Evolutionary conservation across 2,329 filamentous ascomycete species (phyloP).

Genomic region (Bimuria novae-zelandiae): DNA sequence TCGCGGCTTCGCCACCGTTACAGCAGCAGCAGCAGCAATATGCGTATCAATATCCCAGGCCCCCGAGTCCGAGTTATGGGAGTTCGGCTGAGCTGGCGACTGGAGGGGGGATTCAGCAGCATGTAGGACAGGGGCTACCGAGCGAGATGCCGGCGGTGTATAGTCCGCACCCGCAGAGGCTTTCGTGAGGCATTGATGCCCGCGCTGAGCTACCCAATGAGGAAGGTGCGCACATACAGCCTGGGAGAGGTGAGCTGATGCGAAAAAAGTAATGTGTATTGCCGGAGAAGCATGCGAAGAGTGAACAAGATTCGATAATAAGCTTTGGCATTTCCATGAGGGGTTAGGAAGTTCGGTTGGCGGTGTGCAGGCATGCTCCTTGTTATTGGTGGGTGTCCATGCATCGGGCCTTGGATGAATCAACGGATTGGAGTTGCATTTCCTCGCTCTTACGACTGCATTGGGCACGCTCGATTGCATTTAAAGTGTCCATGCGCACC

Average conservation of each 20-base stretch:
- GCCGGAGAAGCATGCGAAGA: too few species aligned
- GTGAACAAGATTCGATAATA: neutral
- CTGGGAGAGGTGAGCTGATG: neutral
- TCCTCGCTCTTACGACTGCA: neutral
- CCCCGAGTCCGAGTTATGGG: neutral
- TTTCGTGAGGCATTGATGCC: neutral
- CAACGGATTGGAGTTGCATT: too few species aligned
- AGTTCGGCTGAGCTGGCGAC: neutral
- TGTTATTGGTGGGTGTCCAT: neutral
- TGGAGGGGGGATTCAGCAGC: neutral
- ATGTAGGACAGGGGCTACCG: neutral
- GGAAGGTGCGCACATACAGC: neutral
- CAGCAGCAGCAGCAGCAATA: neutral
- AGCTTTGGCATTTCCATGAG: too few species aligned
- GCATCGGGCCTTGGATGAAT: neutral
- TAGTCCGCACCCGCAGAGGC: neutral
- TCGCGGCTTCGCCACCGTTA: neutral
- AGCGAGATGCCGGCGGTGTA: conserved; percentile 4
- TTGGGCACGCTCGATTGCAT: neutral
- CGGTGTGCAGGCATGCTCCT: neutral
- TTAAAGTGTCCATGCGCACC: neutral
- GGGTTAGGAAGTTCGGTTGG: neutral
- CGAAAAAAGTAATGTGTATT: too few species aligned
- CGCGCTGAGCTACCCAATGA: neutral
- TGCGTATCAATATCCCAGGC: conserved; percentile 1